Evolutionary conservation across 306 rosid genomes (phyloP).

Genomic region (Pyrus bretschneideri): DNA sequence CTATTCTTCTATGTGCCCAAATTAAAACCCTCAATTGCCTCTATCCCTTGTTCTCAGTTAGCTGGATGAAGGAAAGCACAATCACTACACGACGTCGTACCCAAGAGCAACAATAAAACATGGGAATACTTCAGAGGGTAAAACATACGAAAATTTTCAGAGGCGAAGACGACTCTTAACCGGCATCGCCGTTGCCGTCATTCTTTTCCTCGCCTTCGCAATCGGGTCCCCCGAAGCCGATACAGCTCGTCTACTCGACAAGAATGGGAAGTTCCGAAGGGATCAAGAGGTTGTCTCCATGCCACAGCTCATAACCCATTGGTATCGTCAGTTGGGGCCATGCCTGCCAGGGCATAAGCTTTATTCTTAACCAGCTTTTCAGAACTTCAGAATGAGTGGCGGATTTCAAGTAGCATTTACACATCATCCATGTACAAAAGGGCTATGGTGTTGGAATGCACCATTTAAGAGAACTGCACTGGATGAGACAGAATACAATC

Average conservation of each 20-base stretch:
- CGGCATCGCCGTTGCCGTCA: constrained; percentile 17
- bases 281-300: constrained; percentile 92
- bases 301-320: constrained; percentile 34
- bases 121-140: too few species aligned
- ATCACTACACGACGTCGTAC: background rate
- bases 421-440: constrained; percentile 3
- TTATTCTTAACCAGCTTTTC: constrained; percentile 69
- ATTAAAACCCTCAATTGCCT: constrained; percentile 26
- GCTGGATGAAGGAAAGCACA: background rate
- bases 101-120: background rate
- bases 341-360: constrained; percentile 89
- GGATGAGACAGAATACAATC: constrained; percentile 83
- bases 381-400: constrained; percentile 54
- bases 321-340: constrained; percentile 70
- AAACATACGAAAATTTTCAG: constrained; percentile 39
- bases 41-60: background rate
- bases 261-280: constrained; percentile 77
- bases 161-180: constrained; percentile 42
- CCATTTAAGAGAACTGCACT: constrained; percentile 86
- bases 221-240: constrained; percentile 66
- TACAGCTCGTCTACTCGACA: constrained; percentile 71
- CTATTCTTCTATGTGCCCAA: constrained; percentile 41
- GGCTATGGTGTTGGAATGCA: background rate
- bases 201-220: constrained; percentile 13
- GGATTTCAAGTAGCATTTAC: constrained; percentile 90